A percentile compares a stretch with the other conserved stretches of the same genome.
Evolutionary conservation across 1,284 basidiomycete genomes (phyloP).

Genomic region (Marasmius oreades): DNA sequence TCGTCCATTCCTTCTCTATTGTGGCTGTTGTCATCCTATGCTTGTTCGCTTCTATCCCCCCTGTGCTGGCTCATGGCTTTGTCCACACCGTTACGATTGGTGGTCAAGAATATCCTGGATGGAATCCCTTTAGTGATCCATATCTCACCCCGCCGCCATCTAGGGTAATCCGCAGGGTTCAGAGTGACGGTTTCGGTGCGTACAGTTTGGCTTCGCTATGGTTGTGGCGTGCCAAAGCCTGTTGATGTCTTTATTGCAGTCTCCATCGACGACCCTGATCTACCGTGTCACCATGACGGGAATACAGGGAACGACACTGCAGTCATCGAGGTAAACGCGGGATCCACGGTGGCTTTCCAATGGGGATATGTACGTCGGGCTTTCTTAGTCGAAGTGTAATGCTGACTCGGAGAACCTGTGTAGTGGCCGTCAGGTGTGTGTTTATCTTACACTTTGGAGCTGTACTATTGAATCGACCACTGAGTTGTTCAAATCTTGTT

Average conservation of each 20-base stretch:
- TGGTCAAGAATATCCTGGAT: constrained; percentile 30
- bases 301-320: constrained; percentile 25
- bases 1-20: not conserved
- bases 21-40: not conserved
- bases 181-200: constrained; percentile 31
- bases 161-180: constrained; percentile 30
- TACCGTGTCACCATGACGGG: constrained; percentile 32
- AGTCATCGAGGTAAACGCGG: constrained; percentile 28
- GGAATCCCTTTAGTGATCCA: constrained; percentile 36
- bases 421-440: constrained; percentile 35
- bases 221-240: not conserved
- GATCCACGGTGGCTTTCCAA: constrained; percentile 32
- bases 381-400: constrained; percentile 1
- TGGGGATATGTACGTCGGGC: constrained; percentile 32
- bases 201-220: not conserved
- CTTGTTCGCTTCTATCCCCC: not conserved
- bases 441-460: not conserved
- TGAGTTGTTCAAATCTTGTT: constrained; percentile 4
- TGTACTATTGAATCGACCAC: not conserved
- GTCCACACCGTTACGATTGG: constrained; percentile 28
- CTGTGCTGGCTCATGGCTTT: constrained; percentile 30
- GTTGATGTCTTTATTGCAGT: constrained; percentile 17
- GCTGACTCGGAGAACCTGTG: constrained; percentile 7
- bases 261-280: constrained; percentile 25
- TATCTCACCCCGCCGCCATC: constrained; percentile 23